Evolutionary conservation across 2,329 filamentous ascomycete species (phyloP).

Genomic region (Alternaria alternata): DNA sequence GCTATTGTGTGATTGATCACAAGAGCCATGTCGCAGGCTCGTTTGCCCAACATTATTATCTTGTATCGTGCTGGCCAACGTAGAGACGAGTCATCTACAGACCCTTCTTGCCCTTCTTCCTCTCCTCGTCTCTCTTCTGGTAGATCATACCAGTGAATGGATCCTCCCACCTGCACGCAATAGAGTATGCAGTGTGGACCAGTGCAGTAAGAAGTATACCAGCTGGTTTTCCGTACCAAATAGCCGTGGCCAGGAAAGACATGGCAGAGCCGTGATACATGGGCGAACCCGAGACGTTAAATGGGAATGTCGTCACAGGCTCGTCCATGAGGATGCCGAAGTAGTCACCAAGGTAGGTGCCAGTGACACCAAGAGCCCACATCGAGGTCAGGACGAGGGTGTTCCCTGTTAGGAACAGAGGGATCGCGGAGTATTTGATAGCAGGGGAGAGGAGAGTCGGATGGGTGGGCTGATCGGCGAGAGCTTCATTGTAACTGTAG

Average conservation of each 20-base stretch:
- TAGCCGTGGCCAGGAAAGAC: constrained; percentile 87
- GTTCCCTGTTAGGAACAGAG: constrained; percentile 78
- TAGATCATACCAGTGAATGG: constrained; percentile 95
- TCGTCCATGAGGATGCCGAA: constrained; percentile 97
- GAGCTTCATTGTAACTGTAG: constrained; percentile 81
- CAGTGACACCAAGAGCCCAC: constrained; percentile 90
- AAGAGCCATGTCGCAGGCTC: neutral
- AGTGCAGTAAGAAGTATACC: constrained; percentile 78
- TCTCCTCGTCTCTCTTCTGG: constrained; percentile 75
- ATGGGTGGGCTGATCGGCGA: constrained; percentile 78
- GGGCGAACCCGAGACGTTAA: constrained; percentile 87
- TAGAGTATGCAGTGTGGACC: constrained; percentile 79
- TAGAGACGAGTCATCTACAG: constrained; percentile 8
- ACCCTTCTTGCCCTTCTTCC: constrained; percentile 51
- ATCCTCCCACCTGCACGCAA: constrained; percentile 88
- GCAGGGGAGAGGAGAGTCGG: constrained; percentile 71
- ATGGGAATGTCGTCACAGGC: constrained; percentile 94
- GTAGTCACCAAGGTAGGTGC: constrained; percentile 97
- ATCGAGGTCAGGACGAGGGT: constrained; percentile 87
- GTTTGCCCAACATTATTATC: neutral
- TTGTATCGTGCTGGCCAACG: neutral
- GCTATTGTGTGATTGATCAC: neutral
- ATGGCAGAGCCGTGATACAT: constrained; percentile 97
- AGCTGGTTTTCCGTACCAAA: constrained; percentile 87
- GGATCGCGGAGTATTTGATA: constrained; percentile 71